These are phyloP conservation scores for Rhododendron griersonianum DNA, from an alignment of 148 eudicot species.

Conservation along the genomic window DNA sequence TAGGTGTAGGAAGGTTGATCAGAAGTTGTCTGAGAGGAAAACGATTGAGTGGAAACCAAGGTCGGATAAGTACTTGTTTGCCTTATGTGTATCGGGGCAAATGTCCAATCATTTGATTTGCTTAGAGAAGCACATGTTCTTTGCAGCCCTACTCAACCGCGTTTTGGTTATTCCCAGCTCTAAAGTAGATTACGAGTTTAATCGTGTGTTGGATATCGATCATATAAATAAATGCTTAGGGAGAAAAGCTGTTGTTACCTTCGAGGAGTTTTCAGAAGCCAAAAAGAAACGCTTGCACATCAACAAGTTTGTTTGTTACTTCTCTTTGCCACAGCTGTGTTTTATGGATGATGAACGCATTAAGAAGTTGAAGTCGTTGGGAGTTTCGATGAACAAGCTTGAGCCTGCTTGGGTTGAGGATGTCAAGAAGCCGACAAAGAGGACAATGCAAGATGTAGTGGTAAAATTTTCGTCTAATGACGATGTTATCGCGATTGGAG, in stretches of 20 bases:
- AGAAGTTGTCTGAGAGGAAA: conserved; percentile 45
- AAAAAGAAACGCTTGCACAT: conserved; percentile 63
- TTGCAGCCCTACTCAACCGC: conserved; percentile 80
- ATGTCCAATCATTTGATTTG: conserved; percentile 98
- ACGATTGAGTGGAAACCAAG: conserved; percentile 88
- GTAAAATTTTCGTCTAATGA: conserved; percentile 67
- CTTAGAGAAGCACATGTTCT: conserved; percentile 96
- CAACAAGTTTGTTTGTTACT: conserved; percentile 80
- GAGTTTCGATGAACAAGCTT: conserved; percentile 71
- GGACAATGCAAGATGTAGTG: conserved; percentile 58
- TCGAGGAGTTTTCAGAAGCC: conserved; percentile 66
- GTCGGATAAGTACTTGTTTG: conserved; percentile 65
- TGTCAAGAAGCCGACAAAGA: conserved; percentile 67
- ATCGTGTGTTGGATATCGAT: conserved; percentile 68
- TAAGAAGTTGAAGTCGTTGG: conserved; percentile 75
- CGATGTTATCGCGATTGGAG: conserved; percentile 86
- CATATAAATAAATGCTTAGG: conserved; percentile 87
- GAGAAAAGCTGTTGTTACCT: conserved; percentile 78
- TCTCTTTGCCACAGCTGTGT: conserved; percentile 62
- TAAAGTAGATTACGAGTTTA: conserved; percentile 75
- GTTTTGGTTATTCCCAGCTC: conserved; percentile 81
- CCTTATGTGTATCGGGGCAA: conserved; percentile 82
- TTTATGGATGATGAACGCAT: conserved; percentile 76
- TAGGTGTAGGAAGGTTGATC: conserved; percentile 59
- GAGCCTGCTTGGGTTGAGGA: conserved; percentile 91